A percentile compares a stretch with the other conserved stretches of the same genome.
These are phyloP conservation scores for Saccharomycopsis hybrid DNA, from an alignment of 1,139 yeast species.

Conservation along the genomic window DNA sequence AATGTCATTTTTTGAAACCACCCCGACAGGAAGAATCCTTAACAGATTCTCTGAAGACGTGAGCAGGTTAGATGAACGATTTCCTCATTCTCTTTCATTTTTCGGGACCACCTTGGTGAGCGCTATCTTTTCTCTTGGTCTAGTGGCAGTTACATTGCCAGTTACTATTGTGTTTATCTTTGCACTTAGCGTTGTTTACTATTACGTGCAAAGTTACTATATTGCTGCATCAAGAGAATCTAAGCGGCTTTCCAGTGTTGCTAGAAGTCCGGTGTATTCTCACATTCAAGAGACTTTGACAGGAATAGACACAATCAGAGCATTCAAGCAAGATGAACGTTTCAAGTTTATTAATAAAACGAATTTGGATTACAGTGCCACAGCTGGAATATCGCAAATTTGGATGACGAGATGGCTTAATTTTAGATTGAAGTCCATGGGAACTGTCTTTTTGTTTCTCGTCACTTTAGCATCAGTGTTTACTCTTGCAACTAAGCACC, in stretches of 20 bases:
- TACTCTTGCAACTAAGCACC: constrained; percentile 41
- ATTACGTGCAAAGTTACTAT: constrained; percentile 48
- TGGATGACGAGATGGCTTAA: constrained; percentile 69
- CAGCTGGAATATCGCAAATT: constrained; percentile 49
- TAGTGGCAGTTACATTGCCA: constrained; percentile 49
- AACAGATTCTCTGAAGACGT: constrained; percentile 70
- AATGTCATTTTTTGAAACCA: constrained; percentile 73
- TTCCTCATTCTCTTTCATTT: constrained; percentile 41
- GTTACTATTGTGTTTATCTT: constrained; percentile 39
- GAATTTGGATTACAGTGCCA: constrained; percentile 58
- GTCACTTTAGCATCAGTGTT: constrained; percentile 54
- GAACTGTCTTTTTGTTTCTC: constrained; percentile 54
- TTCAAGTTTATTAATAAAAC: constrained; percentile 49
- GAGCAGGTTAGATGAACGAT: constrained; percentile 48
- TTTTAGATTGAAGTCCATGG: constrained; percentile 61
- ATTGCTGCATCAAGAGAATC: constrained; percentile 50
- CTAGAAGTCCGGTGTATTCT: constrained; percentile 57
- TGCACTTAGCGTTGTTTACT: constrained; percentile 38
- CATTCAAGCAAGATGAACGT: constrained; percentile 45
- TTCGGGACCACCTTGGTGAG: constrained; percentile 39
- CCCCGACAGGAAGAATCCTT: constrained; percentile 71
- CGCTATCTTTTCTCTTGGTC: constrained; percentile 42
- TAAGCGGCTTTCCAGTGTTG: constrained; percentile 45
- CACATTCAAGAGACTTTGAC: constrained; percentile 55
- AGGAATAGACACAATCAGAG: constrained; percentile 56